These are phyloP conservation scores for Balakata baccata DNA, from an alignment of 345 rosid genomes.

Conservation along the genomic window DNA sequence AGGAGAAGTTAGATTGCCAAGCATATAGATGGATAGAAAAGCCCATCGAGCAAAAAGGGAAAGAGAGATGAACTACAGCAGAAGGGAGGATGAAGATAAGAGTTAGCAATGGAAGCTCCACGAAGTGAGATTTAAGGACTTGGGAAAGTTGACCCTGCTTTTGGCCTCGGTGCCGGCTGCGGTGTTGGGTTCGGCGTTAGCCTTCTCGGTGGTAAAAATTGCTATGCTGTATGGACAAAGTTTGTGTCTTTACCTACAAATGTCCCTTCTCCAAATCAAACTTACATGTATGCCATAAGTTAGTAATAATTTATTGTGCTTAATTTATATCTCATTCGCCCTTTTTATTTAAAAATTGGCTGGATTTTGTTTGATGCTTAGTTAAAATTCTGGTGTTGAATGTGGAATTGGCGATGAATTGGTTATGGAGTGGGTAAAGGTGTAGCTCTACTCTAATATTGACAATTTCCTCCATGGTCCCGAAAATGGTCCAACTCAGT, in stretches of 20 bases:
- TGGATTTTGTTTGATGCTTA: slow-evolving; percentile 75
- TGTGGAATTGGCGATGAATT: slow-evolving; percentile 86
- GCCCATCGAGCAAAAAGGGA: neutral
- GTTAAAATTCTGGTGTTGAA: slow-evolving; percentile 80
- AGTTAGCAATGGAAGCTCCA: slow-evolving; percentile 85
- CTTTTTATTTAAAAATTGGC: slow-evolving; percentile 44
- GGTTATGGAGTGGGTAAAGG: slow-evolving; percentile 85
- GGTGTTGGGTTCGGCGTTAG: slow-evolving; percentile 82
- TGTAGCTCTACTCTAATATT: slow-evolving; percentile 61
- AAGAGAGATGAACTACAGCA: slow-evolving; percentile 21
- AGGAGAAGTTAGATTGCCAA: no score
- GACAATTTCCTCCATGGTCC: slow-evolving; percentile 35
- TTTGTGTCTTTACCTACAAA: no score
- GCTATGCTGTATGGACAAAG: neutral
- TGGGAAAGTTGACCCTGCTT: slow-evolving; percentile 82
- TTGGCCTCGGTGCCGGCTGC: slow-evolving; percentile 80
- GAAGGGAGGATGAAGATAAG: slow-evolving; percentile 23
- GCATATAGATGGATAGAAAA: no score
- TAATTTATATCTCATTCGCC: no score
- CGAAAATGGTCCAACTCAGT: slow-evolving; percentile 41
- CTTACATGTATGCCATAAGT: no score
- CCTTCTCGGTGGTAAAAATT: slow-evolving; percentile 63
- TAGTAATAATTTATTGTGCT: no score
- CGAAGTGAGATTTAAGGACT: slow-evolving; percentile 47
- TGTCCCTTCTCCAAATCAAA: no score